Base-by-base conservation (phyloP, 2,329 filamentous ascomycete genomes). In the Kalaharituber pfeilii region DNA sequence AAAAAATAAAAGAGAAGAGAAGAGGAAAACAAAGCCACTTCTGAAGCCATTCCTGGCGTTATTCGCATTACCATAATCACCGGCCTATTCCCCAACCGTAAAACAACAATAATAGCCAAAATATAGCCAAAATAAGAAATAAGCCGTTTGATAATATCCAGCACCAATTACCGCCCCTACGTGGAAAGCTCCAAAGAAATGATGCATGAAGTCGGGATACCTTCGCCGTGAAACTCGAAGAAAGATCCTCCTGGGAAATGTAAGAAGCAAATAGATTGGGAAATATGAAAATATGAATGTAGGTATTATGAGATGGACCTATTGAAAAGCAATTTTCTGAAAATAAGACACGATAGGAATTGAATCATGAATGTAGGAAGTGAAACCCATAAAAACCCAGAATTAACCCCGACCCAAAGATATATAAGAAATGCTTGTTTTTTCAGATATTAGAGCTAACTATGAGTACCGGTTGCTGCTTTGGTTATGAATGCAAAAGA, bases 401-500 rank as follows among this genome's bases (percentile, higher is more conserved):
- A 50, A 39, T n/a, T 36, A 44, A 33, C 57, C 52, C 52, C 50
- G 53, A 50, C 55, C 55, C 49, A 24, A 50, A 52, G 56, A 47
- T 50, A 54, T 39, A 18, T 22, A 33, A 52, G 50, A 52, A 39
- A 52, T 52, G 24, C 15, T 51, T 44, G 52, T 39, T 49, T 54
- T 49, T 51, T 42, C 55, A 22, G 29, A 56, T 29, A 54, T 30
- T 25, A 20, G 9, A 22, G 49, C 27, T 39, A 55, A 53, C 28
- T 36, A 50, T 58, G 57, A 53, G 50, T 45, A 55, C 56, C 53
- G 49, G 53, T 51, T 55, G 57, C 60, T 63, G 60, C 58, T 54
- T 56, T 59, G 47, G 53, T 78, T 71, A 95, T 58, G 87, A 94
- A 72, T 96, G 91, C 69, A 96, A 94, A 26, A 98, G 70, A 71